Conservation (phyloP, 2,329 filamentous ascomycete species). For the Ophiobolus disseminans region DNA sequence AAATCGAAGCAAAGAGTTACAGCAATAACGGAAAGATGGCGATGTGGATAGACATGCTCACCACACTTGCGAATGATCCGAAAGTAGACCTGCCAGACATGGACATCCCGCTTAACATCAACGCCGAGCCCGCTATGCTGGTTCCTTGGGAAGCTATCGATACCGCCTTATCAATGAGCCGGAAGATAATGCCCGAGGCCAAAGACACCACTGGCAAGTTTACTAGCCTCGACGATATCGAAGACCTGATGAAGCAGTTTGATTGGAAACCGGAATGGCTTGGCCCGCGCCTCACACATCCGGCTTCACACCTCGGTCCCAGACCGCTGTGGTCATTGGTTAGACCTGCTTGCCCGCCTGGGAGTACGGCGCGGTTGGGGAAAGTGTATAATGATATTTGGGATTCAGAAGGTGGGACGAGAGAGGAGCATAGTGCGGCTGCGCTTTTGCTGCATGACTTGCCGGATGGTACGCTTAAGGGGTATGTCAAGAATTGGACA, state of each 20-base stretch:
- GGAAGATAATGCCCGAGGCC: conserved; percentile 30
- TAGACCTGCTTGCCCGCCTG: conserved; percentile 51
- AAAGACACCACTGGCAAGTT: conserved; percentile 28
- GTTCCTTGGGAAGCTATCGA: conserved; percentile 56
- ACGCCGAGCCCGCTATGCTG: conserved; percentile 56
- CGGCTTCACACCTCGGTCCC: conserved; percentile 33
- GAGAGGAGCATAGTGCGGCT: conserved; percentile 45
- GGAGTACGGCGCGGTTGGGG: conserved; percentile 41
- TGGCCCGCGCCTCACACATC: conserved; percentile 28
- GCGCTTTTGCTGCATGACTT: conserved; percentile 40
- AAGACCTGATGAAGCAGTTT: conserved; percentile 2
- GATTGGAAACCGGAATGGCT: conserved; percentile 39
- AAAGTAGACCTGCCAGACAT: conserved; percentile 55
- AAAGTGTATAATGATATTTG: conserved; percentile 48
- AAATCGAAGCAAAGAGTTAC: conserved; percentile 37
- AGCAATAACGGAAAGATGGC: conserved; percentile 42
- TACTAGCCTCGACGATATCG: conserved; percentile 12
- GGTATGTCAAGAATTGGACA: conserved; percentile 58
- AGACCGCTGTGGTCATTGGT: conserved; percentile 54
- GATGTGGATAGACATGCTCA: conserved; percentile 52
- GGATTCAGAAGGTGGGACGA: conserved; percentile 39
- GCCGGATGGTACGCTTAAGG: conserved; percentile 46
- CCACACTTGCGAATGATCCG: conserved; percentile 47
- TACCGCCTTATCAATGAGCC: conserved; percentile 41
- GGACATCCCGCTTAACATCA: conserved; percentile 56